Evolutionary conservation across 495 filamentous ascomycete genomes (phyloP).

Genomic region (Neurospora pannonica): DNA sequence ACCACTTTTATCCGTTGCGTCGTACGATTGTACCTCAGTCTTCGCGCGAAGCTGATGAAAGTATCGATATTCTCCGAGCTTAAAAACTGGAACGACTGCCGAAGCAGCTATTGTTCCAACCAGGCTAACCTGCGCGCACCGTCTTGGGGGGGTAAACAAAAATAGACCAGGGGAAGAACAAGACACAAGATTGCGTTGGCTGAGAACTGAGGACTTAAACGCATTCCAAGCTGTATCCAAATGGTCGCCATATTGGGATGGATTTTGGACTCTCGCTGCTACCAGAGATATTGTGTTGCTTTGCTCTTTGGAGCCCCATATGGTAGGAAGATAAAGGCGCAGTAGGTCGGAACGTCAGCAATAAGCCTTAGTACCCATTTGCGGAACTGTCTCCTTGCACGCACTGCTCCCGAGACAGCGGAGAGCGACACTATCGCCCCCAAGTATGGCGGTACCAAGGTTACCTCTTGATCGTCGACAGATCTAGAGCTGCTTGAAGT

Average conservation of each 20-base stretch:
- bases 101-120: neutral
- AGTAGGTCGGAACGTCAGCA: neutral
- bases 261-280: neutral
- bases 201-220: neutral
- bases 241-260: neutral
- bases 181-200: neutral
- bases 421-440: slow-evolving; percentile 1
- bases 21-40: neutral
- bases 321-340: neutral
- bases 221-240: neutral
- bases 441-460: slow-evolving; percentile 10
- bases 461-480: slow-evolving; percentile 58
- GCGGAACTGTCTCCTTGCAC: neutral
- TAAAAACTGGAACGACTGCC: neutral
- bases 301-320: neutral
- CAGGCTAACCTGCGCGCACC: neutral
- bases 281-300: neutral
- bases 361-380: neutral
- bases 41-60: neutral
- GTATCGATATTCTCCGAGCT: neutral
- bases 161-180: neutral
- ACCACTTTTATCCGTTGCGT: neutral
- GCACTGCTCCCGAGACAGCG: neutral
- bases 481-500: slow-evolving; percentile 73
- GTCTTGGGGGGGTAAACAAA: neutral